phyloP scores from a whole-genome alignment of 192 early-diverging fungal genomes.

The Borealophlyctis nickersoniae region DNA sequence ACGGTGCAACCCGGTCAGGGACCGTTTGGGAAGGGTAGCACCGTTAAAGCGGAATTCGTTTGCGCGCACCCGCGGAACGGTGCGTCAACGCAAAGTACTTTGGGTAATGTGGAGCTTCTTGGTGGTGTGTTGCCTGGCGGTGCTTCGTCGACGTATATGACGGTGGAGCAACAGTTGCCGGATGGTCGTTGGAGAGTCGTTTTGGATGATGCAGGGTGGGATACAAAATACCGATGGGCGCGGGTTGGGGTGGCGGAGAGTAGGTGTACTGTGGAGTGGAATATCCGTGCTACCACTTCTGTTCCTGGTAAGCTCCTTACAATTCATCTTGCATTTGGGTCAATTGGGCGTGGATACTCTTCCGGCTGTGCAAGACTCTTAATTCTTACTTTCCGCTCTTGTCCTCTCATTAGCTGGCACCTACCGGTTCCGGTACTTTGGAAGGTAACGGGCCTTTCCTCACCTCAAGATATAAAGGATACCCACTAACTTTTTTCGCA shows the following conservation, averaged over 20 bases:
- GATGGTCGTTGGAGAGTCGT: conserved; percentile 31
- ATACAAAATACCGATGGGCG: conserved; percentile 42
- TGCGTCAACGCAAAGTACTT: background rate
- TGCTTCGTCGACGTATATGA: conserved; percentile 28
- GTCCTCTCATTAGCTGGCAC: conserved; percentile 28
- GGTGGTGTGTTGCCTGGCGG: conserved; percentile 8
- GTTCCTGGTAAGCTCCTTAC: conserved; percentile 11
- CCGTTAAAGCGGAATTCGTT: conserved; percentile 28
- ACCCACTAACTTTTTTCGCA: background rate
- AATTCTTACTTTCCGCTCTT: too few relatives aligned
- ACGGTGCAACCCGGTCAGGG: conserved; percentile 17
- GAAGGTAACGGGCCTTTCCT: conserved; percentile 7
- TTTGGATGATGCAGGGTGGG: conserved; percentile 41
- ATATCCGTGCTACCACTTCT: conserved; percentile 22
- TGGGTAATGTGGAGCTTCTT: conserved; percentile 9
- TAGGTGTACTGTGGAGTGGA: conserved; percentile 36
- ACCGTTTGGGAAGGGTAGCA: conserved; percentile 10
- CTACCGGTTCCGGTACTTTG: conserved; percentile 39
- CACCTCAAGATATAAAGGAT: background rate
- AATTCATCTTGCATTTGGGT: background rate
- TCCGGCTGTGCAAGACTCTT: too few relatives aligned
- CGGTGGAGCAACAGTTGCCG: conserved; percentile 32
- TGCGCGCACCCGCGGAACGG: conserved; percentile 52
- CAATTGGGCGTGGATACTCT: background rate
- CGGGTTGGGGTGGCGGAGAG: conserved; percentile 35